Evolutionary conservation across 2,329 filamentous ascomycete genomes (phyloP), one percentile per base, ranked within the genome.

Genomic region (Aotearoamyces nothofagi): DNA sequence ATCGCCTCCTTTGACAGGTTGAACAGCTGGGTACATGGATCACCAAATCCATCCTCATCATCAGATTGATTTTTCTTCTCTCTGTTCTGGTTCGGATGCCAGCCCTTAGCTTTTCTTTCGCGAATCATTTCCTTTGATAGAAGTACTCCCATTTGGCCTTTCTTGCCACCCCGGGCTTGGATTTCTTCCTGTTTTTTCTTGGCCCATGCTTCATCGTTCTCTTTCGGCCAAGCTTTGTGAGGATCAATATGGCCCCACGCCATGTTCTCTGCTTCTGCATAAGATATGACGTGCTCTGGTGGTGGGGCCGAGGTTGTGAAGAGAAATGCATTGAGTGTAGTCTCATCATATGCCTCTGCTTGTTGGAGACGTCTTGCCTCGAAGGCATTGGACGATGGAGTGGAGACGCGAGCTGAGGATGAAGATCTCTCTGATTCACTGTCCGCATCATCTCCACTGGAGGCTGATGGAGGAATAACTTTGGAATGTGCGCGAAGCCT

Each of bases 211-310:
- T 55, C 40, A 0, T 60, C 54, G 24, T 54, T 54, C 2, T 49
- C 49, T 24, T 58, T 54, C 1, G 53, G 54, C 47, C 56, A 61
- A 29, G 66, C 60, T 2, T 61, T 53, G 2, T 57, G 56, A 0
- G 66, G 68, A 41, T 74, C 61, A 3, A 68, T 51, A 26, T 57
- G 49, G 1, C 55, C 47, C 37, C 57, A 70, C 5, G 54, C 36
- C 14, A 51, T 52, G 15, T 50, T 44, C 4, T 37, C 29, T 8
- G 34, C 20, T 17, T 11, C 4, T 9, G 9, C 12, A 15, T 9
- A 26, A 26, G 24, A 12, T n/a, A n/a, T n/a, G n/a, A n/a, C n/a
- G n/a, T n/a, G n/a, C n/a, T n/a, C n/a, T n/a, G n/a, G n/a, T n/a
- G n/a, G n/a, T n/a, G n/a, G n/a, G 12, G n/a, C n/a, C 12, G 7